Conservation (phyloP, 1,284 basidiomycete genomes). For the Trichosporon ovoides region DNA sequence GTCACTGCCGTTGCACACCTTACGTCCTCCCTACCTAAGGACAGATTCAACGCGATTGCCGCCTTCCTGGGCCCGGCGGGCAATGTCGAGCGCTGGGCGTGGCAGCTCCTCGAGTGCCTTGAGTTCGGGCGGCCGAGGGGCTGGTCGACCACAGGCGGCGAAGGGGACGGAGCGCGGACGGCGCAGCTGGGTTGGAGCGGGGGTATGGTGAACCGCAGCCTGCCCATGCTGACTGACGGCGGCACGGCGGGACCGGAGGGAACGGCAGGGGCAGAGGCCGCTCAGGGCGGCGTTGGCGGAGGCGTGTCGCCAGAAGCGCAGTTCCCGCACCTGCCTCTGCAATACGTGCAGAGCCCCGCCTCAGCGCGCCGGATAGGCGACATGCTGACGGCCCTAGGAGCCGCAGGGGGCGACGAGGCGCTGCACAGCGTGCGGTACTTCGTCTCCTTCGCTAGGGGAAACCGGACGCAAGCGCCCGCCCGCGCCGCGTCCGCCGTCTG, state of each 20-base stretch:
- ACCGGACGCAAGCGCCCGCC: slow-evolving; percentile 43
- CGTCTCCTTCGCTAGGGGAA: slow-evolving; percentile 53
- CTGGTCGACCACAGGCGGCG: slow-evolving; percentile 52
- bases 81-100: slow-evolving; percentile 82
- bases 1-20: slow-evolving; percentile 65
- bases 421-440: slow-evolving; percentile 80
- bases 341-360: slow-evolving; percentile 57
- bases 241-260: too few relatives aligned
- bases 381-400: slow-evolving; percentile 69
- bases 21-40: slow-evolving; percentile 29
- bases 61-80: slow-evolving; percentile 72
- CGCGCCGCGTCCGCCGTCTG: slow-evolving; percentile 70
- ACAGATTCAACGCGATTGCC: slow-evolving; percentile 52
- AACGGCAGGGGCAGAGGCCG: slow-evolving; percentile 38
- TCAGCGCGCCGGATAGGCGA: slow-evolving; percentile 57
- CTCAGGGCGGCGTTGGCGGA: background rate
- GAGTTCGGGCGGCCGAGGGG: slow-evolving; percentile 60
- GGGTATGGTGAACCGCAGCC: slow-evolving; percentile 16
- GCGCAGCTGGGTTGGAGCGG: slow-evolving; percentile 48
- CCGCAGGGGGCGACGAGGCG: slow-evolving; percentile 60
- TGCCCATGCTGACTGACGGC: slow-evolving; percentile 27
- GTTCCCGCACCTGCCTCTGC: slow-evolving; percentile 54
- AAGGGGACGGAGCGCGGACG: slow-evolving; percentile 17
- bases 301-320: background rate
- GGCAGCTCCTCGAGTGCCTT: slow-evolving; percentile 68